A percentile compares a stretch with the other conserved stretches of the same genome.
These are phyloP conservation scores for Chiua virens DNA, from an alignment of 768 basidiomycete species.

Conservation along the genomic window DNA sequence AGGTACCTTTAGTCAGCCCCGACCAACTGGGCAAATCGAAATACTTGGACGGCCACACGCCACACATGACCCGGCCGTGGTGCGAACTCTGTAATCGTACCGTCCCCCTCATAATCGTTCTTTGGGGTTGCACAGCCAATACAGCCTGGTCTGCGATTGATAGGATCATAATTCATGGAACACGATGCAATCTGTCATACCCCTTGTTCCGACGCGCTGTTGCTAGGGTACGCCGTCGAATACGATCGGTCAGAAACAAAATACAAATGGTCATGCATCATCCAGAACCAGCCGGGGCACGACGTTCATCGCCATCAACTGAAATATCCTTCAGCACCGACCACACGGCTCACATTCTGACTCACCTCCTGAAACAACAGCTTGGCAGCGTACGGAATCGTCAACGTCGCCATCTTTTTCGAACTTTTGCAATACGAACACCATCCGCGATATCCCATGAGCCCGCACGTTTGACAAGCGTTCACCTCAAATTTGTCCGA, in stretches of 20 bases:
- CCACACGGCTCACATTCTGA: constrained; percentile 1
- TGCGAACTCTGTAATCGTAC: background rate
- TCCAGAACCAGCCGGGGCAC: constrained; percentile 87
- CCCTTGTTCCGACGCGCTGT: constrained; percentile 8
- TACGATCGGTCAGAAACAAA: background rate
- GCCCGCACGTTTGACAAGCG: constrained; percentile 90
- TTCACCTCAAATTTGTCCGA: constrained; percentile 98
- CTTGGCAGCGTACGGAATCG: constrained; percentile 96
- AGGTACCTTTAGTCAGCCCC: no score
- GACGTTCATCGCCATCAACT: constrained; percentile 98
- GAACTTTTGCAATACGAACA: constrained; percentile 98
- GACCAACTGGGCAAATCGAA: no score
- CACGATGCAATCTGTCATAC: background rate
- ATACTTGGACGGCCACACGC: background rate
- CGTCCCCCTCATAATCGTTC: no score
- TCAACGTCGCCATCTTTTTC: constrained; percentile 92
- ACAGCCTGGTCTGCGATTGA: constrained; percentile 1
- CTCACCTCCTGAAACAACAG: constrained; percentile 85
- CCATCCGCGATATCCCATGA: constrained; percentile 95
- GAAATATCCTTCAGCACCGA: constrained; percentile 5
- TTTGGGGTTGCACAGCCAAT: background rate
- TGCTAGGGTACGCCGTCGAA: background rate
- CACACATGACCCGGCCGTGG: constrained; percentile 10
- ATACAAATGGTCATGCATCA: constrained; percentile 50
- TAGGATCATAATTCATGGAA: background rate